Evolutionary conservation across 2,329 filamentous ascomycete species (phyloP).

Genomic region (Fusarium sp.): DNA sequence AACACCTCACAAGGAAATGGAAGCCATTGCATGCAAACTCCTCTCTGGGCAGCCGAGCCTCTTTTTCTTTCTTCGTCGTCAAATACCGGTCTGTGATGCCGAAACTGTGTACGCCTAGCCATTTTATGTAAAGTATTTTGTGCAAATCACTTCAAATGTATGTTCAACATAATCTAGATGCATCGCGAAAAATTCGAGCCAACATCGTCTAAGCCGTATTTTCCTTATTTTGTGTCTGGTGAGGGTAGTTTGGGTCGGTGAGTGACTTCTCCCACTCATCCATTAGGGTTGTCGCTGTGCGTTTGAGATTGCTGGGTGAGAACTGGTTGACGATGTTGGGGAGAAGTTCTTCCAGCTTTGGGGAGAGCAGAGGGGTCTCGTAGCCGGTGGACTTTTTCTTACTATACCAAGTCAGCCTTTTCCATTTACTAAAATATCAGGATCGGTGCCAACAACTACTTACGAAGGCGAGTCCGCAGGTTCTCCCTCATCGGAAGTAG

Average conservation of each 20-base stretch:
- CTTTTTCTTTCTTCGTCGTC: conserved; percentile 33
- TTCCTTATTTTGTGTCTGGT: conserved; percentile 51
- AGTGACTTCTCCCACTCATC: conserved; percentile 85
- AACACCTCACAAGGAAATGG: conserved; percentile 25
- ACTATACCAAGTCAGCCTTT: conserved; percentile 43
- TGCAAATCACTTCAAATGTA: conserved; percentile 37
- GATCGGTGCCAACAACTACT: conserved; percentile 49
- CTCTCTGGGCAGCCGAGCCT: conserved; percentile 26
- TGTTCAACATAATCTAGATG: conserved; percentile 40
- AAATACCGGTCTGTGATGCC: conserved; percentile 44
- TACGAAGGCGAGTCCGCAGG: conserved; percentile 64
- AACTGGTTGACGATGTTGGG: conserved; percentile 80
- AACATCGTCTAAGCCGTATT: conserved; percentile 47
- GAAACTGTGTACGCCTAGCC: conserved; percentile 31
- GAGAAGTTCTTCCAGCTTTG: conserved; percentile 68
- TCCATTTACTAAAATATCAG: background rate
- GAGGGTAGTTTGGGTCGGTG: conserved; percentile 48
- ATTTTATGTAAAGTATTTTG: conserved; percentile 29
- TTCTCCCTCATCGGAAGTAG: conserved; percentile 63
- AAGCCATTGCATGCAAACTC: conserved; percentile 34
- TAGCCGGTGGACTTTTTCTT: conserved; percentile 52
- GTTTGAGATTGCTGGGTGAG: conserved; percentile 81
- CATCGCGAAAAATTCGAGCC: conserved; percentile 19
- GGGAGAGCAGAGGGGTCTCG: conserved; percentile 54
- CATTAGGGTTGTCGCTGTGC: conserved; percentile 87